phyloP scores from a whole-genome alignment of 2,329 filamentous ascomycete genomes.

The Monosporascus sp. region DNA sequence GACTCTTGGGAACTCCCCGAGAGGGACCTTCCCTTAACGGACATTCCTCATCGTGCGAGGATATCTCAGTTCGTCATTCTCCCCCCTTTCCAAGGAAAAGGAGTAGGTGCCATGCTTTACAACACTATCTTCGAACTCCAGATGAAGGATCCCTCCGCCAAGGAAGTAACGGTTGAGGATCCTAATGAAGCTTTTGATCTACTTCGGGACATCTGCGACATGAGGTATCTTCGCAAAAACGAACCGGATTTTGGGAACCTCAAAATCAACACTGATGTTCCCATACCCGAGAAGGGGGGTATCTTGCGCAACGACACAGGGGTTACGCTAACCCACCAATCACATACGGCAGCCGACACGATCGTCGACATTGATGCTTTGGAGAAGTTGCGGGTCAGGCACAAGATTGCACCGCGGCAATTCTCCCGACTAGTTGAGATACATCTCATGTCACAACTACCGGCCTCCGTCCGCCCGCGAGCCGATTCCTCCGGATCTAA shows the following conservation, averaged over 20 bases:
- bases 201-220: slow-evolving; percentile 69
- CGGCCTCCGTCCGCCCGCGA: slow-evolving; percentile 49
- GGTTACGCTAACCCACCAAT: slow-evolving; percentile 16
- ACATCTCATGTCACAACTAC: slow-evolving; percentile 60
- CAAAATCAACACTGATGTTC: slow-evolving; percentile 45
- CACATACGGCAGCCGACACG: slow-evolving; percentile 24
- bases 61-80: slow-evolving; percentile 93
- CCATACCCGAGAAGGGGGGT: slow-evolving; percentile 42
- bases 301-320: slow-evolving; percentile 22
- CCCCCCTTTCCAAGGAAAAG: slow-evolving; percentile 76
- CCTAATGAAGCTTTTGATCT: slow-evolving; percentile 84
- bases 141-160: slow-evolving; percentile 59
- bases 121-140: slow-evolving; percentile 69
- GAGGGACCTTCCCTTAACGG: slow-evolving; percentile 41
- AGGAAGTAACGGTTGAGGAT: slow-evolving; percentile 89
- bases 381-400: slow-evolving; percentile 50
- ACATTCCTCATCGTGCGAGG: slow-evolving; percentile 70
- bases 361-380: slow-evolving; percentile 55
- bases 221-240: slow-evolving; percentile 55
- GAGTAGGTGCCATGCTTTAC: slow-evolving; percentile 78
- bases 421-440: slow-evolving; percentile 72
- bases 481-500: slow-evolving; percentile 22
- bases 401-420: slow-evolving; percentile 73
- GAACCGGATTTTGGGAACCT: slow-evolving; percentile 53
- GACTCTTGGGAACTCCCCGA: slow-evolving; percentile 39